Evolutionary conservation across 352 stramenopile species (phyloP).

Genomic region (Thraustochytrium sp.): DNA sequence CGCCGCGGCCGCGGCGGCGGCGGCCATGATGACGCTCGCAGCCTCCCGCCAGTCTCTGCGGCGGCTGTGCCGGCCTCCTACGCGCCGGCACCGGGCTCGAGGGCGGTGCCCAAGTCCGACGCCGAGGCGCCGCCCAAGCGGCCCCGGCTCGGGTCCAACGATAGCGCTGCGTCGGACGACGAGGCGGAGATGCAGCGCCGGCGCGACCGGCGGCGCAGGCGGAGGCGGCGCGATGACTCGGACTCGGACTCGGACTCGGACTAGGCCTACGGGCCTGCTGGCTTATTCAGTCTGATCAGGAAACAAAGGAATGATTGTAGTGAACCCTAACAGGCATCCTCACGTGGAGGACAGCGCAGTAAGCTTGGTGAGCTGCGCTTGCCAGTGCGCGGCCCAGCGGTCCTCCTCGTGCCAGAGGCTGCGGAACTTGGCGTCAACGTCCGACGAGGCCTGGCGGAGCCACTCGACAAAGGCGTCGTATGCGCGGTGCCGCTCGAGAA

Average conservation of each 20-base stretch:
- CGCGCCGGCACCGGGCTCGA: not conserved
- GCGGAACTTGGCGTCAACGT: not conserved
- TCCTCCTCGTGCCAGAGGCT: not conserved
- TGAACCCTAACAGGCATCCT: not conserved
- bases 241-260: constrained; percentile 38
- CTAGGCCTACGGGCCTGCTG: too few relatives aligned
- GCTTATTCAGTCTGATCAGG: not conserved
- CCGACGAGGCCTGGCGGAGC: not conserved
- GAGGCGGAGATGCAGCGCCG: not conserved
- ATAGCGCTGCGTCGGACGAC: not conserved
- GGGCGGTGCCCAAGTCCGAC: not conserved
- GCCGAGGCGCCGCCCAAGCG: not conserved
- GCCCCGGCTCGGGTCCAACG: not conserved
- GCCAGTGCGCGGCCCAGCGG: not conserved
- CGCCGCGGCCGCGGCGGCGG: too few relatives aligned
- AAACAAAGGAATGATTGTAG: not conserved
- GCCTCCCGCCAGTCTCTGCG: not conserved
- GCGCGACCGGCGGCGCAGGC: not conserved
- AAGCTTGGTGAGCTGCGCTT: not conserved
- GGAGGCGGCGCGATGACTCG: not conserved
- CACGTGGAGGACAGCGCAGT: not conserved
- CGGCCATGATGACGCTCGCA: not conserved
- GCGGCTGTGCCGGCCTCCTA: not conserved
- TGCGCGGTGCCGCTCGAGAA: not conserved
- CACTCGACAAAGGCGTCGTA: not conserved